Base-by-base conservation (phyloP, 2,329 filamentous ascomycete species). In the Lasiodiplodia hormozganensis region DNA sequence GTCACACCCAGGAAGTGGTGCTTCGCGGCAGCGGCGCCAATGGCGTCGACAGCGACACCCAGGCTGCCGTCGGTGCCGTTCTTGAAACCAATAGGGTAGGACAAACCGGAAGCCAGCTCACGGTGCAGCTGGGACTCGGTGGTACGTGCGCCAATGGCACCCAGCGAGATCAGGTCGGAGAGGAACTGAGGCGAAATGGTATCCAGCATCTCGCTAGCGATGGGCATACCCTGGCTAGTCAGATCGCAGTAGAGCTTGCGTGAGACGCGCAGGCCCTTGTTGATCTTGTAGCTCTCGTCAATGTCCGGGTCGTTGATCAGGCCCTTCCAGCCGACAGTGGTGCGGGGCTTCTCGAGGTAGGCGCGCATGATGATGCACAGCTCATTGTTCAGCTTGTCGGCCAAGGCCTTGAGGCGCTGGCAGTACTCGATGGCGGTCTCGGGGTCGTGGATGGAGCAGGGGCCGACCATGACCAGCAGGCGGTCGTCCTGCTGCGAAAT, bases 1-100 rank as follows among this genome's bases (percentile, higher is more conserved):
- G 96, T 99, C 62, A 99, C 96, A 82, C 94, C 95, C 86, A 99
- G 92, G 86, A 99, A 99, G 85, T 97, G 95, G 82, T 99, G 96
- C 81, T 88, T 90, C n/a, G 91, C 86, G 69, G 90, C 89, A 1
- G 92, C 92, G 36, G 82, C 80, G 54, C 95, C 96, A 78, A 98
- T 97, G 40, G 96, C 96, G 79, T 99, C 96, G 75, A 98, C 96
- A 23, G 95, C 94, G 23, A 98, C 94, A 34, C 89, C 89, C 68
- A 99, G 85, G 74, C 91, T 93, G 52, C 96, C 96, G 76, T 99
- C 96, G 28, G 96, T 99, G 70, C 96, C 96, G 82, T 99, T 99
- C 89, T 99, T 99, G 91, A 97, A 99, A 69, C 96, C 96, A 73
- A 99, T 94, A 25, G 96, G 96, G 90, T 97, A 98, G 69, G 93